Percentiles rank a stretch among this genome's conserved stretches.
Evolutionary conservation across 805 yeast species (phyloP).

Genomic region (Starmerella vitae): DNA sequence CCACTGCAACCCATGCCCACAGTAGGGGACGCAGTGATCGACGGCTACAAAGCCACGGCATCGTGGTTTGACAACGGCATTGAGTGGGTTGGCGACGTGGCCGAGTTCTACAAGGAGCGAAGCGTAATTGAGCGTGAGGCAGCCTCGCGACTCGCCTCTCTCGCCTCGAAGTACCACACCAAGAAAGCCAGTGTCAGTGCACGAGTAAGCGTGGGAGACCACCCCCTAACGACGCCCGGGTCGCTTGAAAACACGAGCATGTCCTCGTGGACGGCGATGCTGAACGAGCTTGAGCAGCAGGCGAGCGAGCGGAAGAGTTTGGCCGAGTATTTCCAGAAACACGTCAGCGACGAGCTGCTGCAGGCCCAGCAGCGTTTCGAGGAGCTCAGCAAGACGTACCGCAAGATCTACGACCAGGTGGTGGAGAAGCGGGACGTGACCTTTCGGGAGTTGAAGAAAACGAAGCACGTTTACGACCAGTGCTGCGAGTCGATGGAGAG

Average conservation of each 20-base stretch:
- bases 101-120: constrained; percentile 70
- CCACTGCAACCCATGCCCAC: constrained; percentile 6
- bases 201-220: constrained; percentile 71
- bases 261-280: constrained; percentile 80
- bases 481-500: constrained; percentile 68
- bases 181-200: constrained; percentile 62
- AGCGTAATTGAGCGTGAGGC: constrained; percentile 75
- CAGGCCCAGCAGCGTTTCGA: constrained; percentile 42
- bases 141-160: constrained; percentile 46
- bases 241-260: constrained; percentile 77
- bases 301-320: constrained; percentile 53
- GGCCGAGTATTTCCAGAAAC: constrained; percentile 44
- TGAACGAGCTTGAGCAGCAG: constrained; percentile 68
- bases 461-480: constrained; percentile 67
- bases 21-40: constrained; percentile 32
- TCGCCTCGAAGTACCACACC: constrained; percentile 57
- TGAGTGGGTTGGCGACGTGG: constrained; percentile 64
- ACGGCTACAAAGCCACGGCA: constrained; percentile 61
- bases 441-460: constrained; percentile 45
- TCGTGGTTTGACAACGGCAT: constrained; percentile 63
- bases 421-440: constrained; percentile 34
- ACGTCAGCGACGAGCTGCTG: constrained; percentile 47
- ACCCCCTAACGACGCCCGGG: constrained; percentile 87
- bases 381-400: constrained; percentile 42
- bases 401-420: constrained; percentile 46